Conservation (phyloP, 805 yeast genomes). For the Kuraishia piskuri region DNA sequence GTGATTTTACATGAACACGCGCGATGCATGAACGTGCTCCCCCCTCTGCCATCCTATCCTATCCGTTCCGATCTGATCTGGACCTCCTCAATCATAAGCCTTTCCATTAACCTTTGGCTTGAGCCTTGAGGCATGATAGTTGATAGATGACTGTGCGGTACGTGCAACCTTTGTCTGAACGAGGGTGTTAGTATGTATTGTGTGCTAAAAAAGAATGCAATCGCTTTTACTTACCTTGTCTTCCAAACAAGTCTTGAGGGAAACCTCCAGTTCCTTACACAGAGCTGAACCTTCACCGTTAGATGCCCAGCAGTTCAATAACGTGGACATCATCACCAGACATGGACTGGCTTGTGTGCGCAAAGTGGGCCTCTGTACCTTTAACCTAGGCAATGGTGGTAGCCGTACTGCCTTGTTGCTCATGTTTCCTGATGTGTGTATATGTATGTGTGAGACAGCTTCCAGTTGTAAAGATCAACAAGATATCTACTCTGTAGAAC, state of each 20-base stretch:
- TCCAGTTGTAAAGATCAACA: too few species aligned
- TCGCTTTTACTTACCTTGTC: conserved; percentile 13
- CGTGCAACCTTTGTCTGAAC: conserved; percentile 22
- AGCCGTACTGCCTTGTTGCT: conserved; percentile 13
- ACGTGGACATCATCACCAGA: conserved; percentile 70
- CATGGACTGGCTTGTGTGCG: conserved; percentile 62
- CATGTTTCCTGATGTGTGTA: conserved; percentile 10
- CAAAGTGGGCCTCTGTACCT: conserved; percentile 56
- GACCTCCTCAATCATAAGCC: conserved; percentile 6
- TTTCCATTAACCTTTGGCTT: conserved; percentile 43
- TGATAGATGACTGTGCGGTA: conserved; percentile 35
- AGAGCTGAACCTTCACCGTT: conserved; percentile 73
- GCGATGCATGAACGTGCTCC: too few species aligned
- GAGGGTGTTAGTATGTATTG: conserved; percentile 1
- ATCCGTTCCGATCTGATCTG: too few species aligned
- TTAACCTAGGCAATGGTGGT: conserved; percentile 70
- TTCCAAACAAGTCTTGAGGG: conserved; percentile 70
- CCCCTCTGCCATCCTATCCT: too few species aligned
- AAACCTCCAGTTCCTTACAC: conserved; percentile 59
- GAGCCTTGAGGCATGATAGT: conserved; percentile 49
- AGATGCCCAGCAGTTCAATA: conserved; percentile 94
- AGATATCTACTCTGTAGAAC: too few species aligned
- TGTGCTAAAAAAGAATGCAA: background rate
- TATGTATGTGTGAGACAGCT: background rate
- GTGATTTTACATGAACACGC: too few species aligned